Conservation (phyloP, 192 early-diverging fungal genomes). For the Paraglomus occultum region DNA sequence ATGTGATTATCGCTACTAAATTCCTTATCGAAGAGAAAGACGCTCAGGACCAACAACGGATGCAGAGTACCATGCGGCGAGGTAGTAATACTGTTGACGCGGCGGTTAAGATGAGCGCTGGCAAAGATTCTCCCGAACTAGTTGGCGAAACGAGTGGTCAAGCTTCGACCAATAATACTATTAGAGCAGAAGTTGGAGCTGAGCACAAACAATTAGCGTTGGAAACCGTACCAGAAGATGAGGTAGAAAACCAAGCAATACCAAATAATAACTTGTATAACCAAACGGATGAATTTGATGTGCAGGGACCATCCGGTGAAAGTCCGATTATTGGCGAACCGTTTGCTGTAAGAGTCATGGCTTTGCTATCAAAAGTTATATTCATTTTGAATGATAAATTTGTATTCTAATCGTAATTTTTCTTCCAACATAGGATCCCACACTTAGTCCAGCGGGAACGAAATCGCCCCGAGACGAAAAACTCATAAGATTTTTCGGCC, state of each 20-base stretch:
- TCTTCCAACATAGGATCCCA: background rate
- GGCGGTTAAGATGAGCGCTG: background rate
- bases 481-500: constrained; percentile 59
- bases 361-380: too few species aligned
- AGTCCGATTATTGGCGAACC: background rate
- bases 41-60: constrained; percentile 38
- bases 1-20: constrained; percentile 49
- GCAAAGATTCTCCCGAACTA: background rate
- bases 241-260: background rate
- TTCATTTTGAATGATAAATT: too few species aligned
- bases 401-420: background rate
- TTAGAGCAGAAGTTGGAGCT: background rate
- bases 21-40: constrained; percentile 54
- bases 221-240: constrained; percentile 26
- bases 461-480: constrained; percentile 38
- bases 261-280: background rate
- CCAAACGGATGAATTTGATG: background rate
- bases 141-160: background rate
- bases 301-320: background rate
- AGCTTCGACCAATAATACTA: background rate
- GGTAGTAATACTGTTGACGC: constrained; percentile 30
- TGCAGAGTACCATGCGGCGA: constrained; percentile 36
- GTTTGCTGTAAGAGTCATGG: too few species aligned
- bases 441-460: background rate
- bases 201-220: background rate